Evolutionary conservation across 2,329 filamentous ascomycete species (phyloP).

Genomic region (Pseudogymnoascus sp.): DNA sequence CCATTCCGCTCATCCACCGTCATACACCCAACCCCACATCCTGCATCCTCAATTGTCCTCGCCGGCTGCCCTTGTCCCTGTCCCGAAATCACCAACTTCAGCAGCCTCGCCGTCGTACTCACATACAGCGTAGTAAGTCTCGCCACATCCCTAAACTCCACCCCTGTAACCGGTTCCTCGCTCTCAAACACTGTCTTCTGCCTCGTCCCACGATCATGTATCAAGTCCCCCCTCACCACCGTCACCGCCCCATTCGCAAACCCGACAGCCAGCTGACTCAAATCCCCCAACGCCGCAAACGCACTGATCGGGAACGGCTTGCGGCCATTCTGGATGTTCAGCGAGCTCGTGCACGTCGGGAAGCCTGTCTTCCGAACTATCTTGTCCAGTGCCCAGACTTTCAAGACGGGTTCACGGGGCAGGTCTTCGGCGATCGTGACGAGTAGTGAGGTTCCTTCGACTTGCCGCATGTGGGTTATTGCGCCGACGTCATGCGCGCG

Average conservation of each 20-base stretch:
- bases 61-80: conserved; percentile 84
- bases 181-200: conserved; percentile 95
- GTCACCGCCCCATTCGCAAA: conserved; percentile 95
- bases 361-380: conserved; percentile 86
- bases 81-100: conserved; percentile 79
- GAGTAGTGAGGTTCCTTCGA: conserved; percentile 77
- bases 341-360: conserved; percentile 78
- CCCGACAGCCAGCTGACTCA: conserved; percentile 87
- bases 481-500: conserved; percentile 71
- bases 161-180: conserved; percentile 88
- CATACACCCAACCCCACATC: conserved; percentile 94
- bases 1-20: conserved; percentile 70
- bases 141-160: conserved; percentile 60
- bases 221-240: conserved; percentile 84
- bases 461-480: conserved; percentile 86
- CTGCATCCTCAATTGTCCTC: conserved; percentile 78
- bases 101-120: conserved; percentile 78
- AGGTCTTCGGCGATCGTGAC: conserved; percentile 85
- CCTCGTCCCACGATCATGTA: conserved; percentile 89
- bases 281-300: conserved; percentile 76
- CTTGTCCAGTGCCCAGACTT: conserved; percentile 97
- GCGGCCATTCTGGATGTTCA: conserved; percentile 80
- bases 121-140: conserved; percentile 75
- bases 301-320: conserved; percentile 93
- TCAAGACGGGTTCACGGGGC: conserved; percentile 76